Evolutionary conservation across 176 grass and related monocot genomes (phyloP).

Genomic region (Musa acuminata): DNA sequence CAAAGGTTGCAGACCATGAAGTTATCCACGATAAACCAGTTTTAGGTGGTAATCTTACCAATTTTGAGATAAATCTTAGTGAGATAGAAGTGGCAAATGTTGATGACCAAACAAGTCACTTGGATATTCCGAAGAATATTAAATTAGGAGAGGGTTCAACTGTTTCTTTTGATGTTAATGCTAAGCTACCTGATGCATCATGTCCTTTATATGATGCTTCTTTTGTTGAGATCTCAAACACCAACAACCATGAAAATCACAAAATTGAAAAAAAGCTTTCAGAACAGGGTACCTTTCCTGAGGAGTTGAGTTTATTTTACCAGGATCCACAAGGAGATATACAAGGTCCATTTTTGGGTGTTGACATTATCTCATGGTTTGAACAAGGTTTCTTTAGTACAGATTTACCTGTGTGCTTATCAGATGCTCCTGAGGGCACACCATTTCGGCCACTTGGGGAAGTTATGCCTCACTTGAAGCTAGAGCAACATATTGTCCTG

Average conservation of each 20-base stretch:
- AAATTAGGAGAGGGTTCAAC: neutral
- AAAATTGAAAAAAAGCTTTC: slow-evolving; percentile 27
- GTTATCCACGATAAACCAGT: slow-evolving; percentile 26
- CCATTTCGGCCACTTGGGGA: slow-evolving; percentile 64
- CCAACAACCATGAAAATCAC: slow-evolving; percentile 5
- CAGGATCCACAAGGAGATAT: slow-evolving; percentile 84
- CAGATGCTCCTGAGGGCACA: slow-evolving; percentile 61
- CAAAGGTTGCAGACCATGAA: slow-evolving; percentile 35
- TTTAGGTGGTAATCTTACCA: slow-evolving; percentile 19
- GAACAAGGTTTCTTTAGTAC: slow-evolving; percentile 88
- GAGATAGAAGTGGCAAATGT: slow-evolving; percentile 17
- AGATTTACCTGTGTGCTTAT: slow-evolving; percentile 68
- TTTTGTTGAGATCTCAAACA: slow-evolving; percentile 14
- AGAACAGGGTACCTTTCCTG: slow-evolving; percentile 31
- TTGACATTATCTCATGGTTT: slow-evolving; percentile 85
- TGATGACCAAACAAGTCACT: slow-evolving; percentile 6
- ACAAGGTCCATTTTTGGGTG: slow-evolving; percentile 85
- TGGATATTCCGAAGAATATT: slow-evolving; percentile 17
- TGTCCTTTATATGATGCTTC: slow-evolving; percentile 41
- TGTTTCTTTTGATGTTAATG: slow-evolving; percentile 18
- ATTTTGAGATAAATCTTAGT: neutral
- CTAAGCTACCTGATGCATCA: slow-evolving; percentile 48
- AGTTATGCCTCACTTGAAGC: slow-evolving; percentile 72
- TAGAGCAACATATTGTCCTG: slow-evolving; percentile 26
- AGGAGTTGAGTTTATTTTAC: slow-evolving; percentile 89